Evolutionary conservation across 2,329 filamentous ascomycete species (phyloP).

Genomic region (Neopestalotiopsis rosae): DNA sequence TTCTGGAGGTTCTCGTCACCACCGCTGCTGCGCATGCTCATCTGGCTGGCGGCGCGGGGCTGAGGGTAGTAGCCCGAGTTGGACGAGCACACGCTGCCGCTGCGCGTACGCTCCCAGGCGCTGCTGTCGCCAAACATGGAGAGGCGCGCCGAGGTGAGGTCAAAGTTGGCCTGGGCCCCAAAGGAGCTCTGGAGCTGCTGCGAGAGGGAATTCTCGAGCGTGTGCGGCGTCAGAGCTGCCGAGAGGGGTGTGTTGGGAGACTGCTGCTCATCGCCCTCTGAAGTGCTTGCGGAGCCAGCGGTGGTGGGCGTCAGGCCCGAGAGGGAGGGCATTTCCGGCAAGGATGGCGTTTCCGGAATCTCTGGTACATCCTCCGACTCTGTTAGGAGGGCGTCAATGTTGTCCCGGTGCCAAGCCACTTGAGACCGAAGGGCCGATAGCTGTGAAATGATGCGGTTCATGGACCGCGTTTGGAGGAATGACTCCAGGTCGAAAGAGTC

Average conservation of each 20-base stretch:
- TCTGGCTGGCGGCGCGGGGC: conserved; percentile 18
- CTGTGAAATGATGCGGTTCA: conserved; percentile 55
- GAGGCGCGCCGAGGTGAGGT: neutral
- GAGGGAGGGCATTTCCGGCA: conserved; percentile 19
- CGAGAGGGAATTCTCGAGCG: neutral
- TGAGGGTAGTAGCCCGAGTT: neutral
- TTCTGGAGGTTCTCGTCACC: conserved; percentile 43
- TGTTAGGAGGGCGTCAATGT: conserved; percentile 48
- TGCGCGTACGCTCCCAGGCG: conserved; percentile 10
- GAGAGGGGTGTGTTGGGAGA: neutral
- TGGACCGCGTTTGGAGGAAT: conserved; percentile 47
- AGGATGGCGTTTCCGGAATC: conserved; percentile 23
- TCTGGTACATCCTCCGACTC: conserved; percentile 27
- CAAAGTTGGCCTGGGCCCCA: conserved; percentile 3
- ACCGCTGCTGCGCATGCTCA: conserved; percentile 21
- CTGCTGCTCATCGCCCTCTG: conserved; percentile 11
- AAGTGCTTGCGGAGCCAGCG: neutral
- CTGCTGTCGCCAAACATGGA: neutral
- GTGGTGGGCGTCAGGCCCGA: conserved; percentile 17
- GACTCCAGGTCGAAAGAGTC: conserved; percentile 34
- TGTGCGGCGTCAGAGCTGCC: neutral
- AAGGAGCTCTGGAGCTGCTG: neutral
- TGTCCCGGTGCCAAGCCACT: conserved; percentile 52
- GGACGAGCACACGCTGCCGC: conserved; percentile 4
- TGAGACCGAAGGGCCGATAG: conserved; percentile 55